Base-by-base conservation (phyloP, 192 early-diverging fungal species). In the Chytriomyces sp. region DNA sequence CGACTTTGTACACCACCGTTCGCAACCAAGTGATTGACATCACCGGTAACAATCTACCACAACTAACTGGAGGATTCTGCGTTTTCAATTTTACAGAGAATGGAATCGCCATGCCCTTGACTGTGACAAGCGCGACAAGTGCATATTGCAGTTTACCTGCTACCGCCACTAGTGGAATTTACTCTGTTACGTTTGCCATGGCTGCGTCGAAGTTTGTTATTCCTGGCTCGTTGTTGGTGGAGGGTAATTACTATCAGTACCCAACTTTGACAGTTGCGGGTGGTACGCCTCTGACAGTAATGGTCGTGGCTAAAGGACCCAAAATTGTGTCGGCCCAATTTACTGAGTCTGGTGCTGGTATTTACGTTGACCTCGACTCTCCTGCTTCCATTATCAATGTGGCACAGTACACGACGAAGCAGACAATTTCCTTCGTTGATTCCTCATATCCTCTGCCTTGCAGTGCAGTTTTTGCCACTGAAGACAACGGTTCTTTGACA, bases 51-150 rank as follows among this genome's bases (percentile, higher is more conserved):
- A 65, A 66, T 40, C 32, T 66, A 32, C 62, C 63, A 7, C 33
- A 40, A 33, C 39, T 57, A 33, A 17, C 73, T n/a, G 63, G 63
- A 12, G 73, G 34, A 14, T 54, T 66, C 56, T 74, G 73, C 38
- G 73, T 74, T 39, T 74, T 66, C 73, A 74, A 74, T 64, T 14
- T 39, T 7, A 74, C 73, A 22, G 33, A 19, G 7, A 53, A 67
- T 8, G 64, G 64, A 38, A 40, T 41, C 14, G 53, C 56, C 6
- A 66, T 56, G 5, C 73, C 73, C 5, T 39, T 74, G 2, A 57
- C 52, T 17, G 53, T 66, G 37, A 54, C 32, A 5, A 67, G 63
- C 49, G 6, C 63, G 5, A 74, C 73, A 7, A 55, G 32, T 44
- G 73, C 73, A 14, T 31, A 17, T 10, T 74, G 73, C 64, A 28